A percentile compares a stretch with the other conserved stretches of the same genome.
These are phyloP conservation scores for Aspergillus pseudoviridinutans DNA, from an alignment of 2,329 filamentous ascomycete species.

Conservation along the genomic window DNA sequence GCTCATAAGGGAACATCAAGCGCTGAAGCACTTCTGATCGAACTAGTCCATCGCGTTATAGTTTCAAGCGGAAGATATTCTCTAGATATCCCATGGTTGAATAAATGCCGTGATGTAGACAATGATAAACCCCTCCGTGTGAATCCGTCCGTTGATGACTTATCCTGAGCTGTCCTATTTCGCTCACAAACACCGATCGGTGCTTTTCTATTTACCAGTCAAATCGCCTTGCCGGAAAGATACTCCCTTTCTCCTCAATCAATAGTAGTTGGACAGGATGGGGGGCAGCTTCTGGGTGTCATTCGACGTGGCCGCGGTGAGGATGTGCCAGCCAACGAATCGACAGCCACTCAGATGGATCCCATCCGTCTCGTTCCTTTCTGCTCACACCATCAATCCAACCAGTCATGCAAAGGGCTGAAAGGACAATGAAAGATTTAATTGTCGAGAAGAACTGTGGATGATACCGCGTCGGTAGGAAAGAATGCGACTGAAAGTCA, in stretches of 20 bases:
- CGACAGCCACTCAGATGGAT: constrained; percentile 12
- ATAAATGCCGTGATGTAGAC: neutral
- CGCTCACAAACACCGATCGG: neutral
- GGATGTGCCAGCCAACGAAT: constrained; percentile 18
- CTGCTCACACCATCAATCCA: neutral
- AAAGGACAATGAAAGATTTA: neutral
- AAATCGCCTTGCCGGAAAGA: constrained; percentile 6
- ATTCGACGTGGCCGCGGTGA: constrained; percentile 32
- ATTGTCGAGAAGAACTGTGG: neutral
- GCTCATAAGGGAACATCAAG: neutral
- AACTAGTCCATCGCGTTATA: neutral
- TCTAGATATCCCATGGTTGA: neutral
- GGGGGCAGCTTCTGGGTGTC: constrained; percentile 13
- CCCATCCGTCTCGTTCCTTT: neutral
- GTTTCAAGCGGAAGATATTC: neutral
- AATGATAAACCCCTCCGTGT: neutral
- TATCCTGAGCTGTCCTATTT: neutral
- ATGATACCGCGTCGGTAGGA: neutral
- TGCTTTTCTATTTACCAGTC: constrained; percentile 6
- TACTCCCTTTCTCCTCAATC: constrained; percentile 2
- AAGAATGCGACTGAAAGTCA: neutral
- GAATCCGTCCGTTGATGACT: neutral
- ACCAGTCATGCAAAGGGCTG: neutral
- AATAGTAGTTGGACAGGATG: constrained; percentile 14
- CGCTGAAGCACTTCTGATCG: neutral